These are phyloP conservation scores for Raffaelea deltoideospora DNA, from an alignment of 2,329 filamentous ascomycete species.

Conservation along the genomic window DNA sequence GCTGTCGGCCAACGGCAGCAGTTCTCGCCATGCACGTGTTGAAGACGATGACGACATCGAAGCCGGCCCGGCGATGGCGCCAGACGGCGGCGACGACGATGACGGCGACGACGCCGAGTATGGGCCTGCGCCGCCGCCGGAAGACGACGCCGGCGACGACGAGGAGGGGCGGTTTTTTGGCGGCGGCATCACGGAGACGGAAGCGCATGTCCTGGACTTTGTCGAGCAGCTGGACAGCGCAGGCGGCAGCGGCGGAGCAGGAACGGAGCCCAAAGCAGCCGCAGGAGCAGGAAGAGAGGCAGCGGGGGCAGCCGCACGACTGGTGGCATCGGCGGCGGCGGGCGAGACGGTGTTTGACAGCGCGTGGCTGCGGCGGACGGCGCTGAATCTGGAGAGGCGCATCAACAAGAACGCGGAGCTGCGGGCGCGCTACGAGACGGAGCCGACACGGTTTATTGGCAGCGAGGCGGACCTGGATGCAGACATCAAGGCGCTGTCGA, in stretches of 20 bases:
- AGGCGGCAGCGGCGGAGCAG: conserved; percentile 43
- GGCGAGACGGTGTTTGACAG: conserved; percentile 57
- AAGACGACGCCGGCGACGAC: conserved; percentile 42
- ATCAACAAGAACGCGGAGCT: conserved; percentile 85
- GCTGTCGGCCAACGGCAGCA: conserved; percentile 25
- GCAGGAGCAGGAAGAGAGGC: too few species aligned
- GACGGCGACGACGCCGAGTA: conserved; percentile 30
- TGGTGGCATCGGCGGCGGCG: conserved; percentile 33
- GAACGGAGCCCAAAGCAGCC: too few species aligned
- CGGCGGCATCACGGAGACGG: conserved; percentile 68
- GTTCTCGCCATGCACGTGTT: conserved; percentile 29
- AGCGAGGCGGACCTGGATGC: conserved; percentile 81
- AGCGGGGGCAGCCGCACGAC: conserved; percentile 18
- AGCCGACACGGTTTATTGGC: conserved; percentile 70
- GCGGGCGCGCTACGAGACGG: conserved; percentile 66
- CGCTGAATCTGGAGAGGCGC: conserved; percentile 74
- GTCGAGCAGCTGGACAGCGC: conserved; percentile 47
- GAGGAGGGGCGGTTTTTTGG: conserved; percentile 95
- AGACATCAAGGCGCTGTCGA: conserved; percentile 73
- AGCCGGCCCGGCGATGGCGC: conserved; percentile 32
- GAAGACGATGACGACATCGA: conserved; percentile 29
- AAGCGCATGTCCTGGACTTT: conserved; percentile 74
- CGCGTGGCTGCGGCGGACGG: conserved; percentile 69
- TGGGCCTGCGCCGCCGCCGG: conserved; percentile 29
- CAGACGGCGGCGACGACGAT: conserved; percentile 32